phyloP scores from a whole-genome alignment of 179 eudicot genomes.

The Drosera spatulata region DNA sequence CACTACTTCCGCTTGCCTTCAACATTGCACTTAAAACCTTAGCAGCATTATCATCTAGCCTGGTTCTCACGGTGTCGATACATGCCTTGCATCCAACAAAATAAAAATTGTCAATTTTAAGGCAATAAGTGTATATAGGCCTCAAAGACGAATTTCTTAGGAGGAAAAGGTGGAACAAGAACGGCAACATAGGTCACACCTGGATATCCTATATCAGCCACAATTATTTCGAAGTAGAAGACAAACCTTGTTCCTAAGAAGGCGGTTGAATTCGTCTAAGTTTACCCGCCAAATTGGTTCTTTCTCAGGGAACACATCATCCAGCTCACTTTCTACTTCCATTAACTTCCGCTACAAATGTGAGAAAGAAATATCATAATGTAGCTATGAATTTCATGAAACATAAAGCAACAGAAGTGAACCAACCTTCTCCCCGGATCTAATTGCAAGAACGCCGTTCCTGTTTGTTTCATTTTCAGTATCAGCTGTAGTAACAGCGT shows the following conservation, averaged over 20 bases:
- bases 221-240: background rate
- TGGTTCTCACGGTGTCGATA: slow-evolving; percentile 45
- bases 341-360: slow-evolving; percentile 38
- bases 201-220: too few relatives aligned
- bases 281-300: slow-evolving; percentile 85
- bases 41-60: slow-evolving; percentile 45
- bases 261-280: slow-evolving; percentile 69
- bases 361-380: slow-evolving; percentile 12
- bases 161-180: too few relatives aligned
- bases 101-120: slow-evolving; percentile 1
- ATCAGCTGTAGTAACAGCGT: slow-evolving; percentile 20
- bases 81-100: slow-evolving; percentile 43
- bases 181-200: too few relatives aligned
- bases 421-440: slow-evolving; percentile 62
- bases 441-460: slow-evolving; percentile 11
- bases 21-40: slow-evolving; percentile 62
- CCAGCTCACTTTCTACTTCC: slow-evolving; percentile 26
- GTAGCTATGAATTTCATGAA: slow-evolving; percentile 1
- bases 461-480: slow-evolving; percentile 23
- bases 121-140: background rate
- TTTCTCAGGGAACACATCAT: slow-evolving; percentile 22
- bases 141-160: too few relatives aligned
- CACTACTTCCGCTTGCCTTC: slow-evolving; percentile 38
- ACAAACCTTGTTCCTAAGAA: slow-evolving; percentile 56
- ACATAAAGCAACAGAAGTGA: background rate